Conservation (phyloP, 345 rosid species). For the Pelargonium nanum region DNA sequence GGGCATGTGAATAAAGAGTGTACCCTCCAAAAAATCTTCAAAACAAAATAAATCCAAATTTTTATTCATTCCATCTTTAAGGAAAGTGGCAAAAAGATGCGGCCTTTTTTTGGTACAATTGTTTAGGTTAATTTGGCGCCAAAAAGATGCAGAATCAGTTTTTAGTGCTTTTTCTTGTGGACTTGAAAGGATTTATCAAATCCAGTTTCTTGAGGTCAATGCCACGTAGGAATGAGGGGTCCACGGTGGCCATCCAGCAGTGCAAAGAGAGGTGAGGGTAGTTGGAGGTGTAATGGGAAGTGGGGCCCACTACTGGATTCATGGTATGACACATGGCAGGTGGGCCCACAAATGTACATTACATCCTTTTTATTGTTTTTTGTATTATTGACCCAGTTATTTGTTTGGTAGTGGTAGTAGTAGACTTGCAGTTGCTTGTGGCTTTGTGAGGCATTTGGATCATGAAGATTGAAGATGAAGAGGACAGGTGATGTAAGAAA, state of each 20-base stretch:
- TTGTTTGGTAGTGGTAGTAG: no score
- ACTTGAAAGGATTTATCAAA: constrained; percentile 42
- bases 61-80: neutral
- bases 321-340: no score
- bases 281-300: constrained; percentile 20
- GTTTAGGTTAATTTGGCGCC: constrained; percentile 39
- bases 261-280: neutral
- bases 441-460: no score
- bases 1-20: constrained; percentile 1
- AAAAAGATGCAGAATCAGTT: constrained; percentile 14
- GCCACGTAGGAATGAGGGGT: constrained; percentile 14
- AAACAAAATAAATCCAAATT: neutral
- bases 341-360: no score
- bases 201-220: constrained; percentile 18
- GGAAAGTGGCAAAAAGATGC: constrained; percentile 9
- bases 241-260: no score
- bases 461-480: no score
- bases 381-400: no score
- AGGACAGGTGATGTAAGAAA: no score
- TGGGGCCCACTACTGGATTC: no score
- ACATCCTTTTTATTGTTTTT: no score
- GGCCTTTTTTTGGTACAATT: constrained; percentile 11
- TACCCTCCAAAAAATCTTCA: neutral
- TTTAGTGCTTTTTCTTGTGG: constrained; percentile 27
- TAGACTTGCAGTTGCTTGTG: no score